Conservation (phyloP, 2,329 filamentous ascomycete genomes). For the Fusarium nisikadoi region DNA sequence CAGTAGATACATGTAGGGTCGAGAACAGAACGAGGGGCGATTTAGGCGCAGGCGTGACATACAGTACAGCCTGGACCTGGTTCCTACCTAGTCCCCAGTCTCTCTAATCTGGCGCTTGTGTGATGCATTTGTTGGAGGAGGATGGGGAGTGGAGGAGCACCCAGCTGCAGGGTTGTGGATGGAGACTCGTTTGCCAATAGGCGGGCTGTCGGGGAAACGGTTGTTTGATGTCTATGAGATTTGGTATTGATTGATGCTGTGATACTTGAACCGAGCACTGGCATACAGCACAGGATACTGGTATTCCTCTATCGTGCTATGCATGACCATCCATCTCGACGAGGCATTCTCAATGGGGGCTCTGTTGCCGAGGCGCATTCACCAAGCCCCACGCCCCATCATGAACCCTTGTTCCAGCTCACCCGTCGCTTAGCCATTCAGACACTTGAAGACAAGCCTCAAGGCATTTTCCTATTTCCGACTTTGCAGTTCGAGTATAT, state of each 20-base stretch:
- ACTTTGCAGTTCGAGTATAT: conserved; percentile 7
- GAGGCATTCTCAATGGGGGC: conserved; percentile 44
- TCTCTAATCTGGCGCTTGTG: conserved; percentile 39
- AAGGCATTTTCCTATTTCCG: conserved; percentile 40
- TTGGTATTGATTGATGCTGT: conserved; percentile 5
- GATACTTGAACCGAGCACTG: conserved; percentile 10
- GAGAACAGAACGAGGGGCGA: conserved; percentile 29
- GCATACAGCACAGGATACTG: neutral
- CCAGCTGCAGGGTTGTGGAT: conserved; percentile 11
- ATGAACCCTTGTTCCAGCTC: conserved; percentile 38
- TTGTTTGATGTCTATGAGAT: conserved; percentile 23
- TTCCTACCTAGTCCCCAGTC: conserved; percentile 16
- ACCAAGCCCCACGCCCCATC: conserved; percentile 39
- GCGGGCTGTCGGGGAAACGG: conserved; percentile 22
- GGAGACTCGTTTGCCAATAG: conserved; percentile 2
- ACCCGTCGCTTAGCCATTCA: conserved; percentile 34
- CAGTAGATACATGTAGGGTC: conserved; percentile 9
- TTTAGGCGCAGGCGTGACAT: conserved; percentile 40
- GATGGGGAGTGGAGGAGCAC: conserved; percentile 4
- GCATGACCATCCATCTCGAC: conserved; percentile 13
- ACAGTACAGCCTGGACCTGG: conserved; percentile 24
- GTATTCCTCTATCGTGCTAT: conserved; percentile 31
- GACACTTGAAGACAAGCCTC: conserved; percentile 16
- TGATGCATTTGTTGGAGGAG: conserved; percentile 18
- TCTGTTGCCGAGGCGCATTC: conserved; percentile 42